These are phyloP conservation scores for Porpolomopsis calyptriformis DNA, from an alignment of 768 basidiomycete genomes.

Conservation along the genomic window DNA sequence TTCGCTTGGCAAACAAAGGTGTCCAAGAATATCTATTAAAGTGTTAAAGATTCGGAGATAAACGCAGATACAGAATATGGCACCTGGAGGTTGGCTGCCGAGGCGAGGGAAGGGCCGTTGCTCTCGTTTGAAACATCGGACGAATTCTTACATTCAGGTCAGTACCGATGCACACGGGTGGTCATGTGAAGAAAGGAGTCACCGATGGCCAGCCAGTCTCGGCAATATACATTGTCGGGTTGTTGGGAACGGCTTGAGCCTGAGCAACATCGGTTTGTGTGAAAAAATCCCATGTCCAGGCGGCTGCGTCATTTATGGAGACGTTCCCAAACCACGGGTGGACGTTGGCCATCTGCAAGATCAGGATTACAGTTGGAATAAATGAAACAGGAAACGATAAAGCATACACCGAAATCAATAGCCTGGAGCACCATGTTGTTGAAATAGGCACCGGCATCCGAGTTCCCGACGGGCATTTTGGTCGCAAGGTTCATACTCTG, in stretches of 20 bases:
- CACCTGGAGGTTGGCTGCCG: conserved; percentile 49
- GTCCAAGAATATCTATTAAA: conserved; percentile 61
- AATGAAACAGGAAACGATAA: conserved; percentile 4
- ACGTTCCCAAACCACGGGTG: conserved; percentile 93
- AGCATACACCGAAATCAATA: conserved; percentile 60
- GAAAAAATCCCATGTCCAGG: conserved; percentile 80
- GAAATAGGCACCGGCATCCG: conserved; percentile 83
- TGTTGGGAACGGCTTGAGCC: conserved; percentile 53
- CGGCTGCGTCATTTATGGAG: conserved; percentile 52
- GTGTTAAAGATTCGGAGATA: conserved; percentile 3
- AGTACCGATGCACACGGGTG: conserved; percentile 2
- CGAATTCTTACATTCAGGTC: conserved; percentile 33
- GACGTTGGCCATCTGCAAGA: conserved; percentile 71
- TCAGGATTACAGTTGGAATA: neutral
- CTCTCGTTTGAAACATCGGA: conserved; percentile 45
- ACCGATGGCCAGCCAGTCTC: conserved; percentile 80
- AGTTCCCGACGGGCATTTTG: conserved; percentile 59
- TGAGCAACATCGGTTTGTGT: conserved; percentile 45
- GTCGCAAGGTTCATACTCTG: conserved; percentile 44
- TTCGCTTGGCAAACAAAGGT: conserved; percentile 85
- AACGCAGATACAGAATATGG: neutral
- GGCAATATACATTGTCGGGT: conserved; percentile 80
- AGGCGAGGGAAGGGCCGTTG: conserved; percentile 62
- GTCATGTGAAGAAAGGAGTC: conserved; percentile 13
- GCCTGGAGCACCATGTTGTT: conserved; percentile 53